Percentiles rank a stretch among this genome's conserved stretches.
Evolutionary conservation across 2,329 filamentous ascomycete genomes (phyloP).

Genomic region (Myrmaecium sp.): DNA sequence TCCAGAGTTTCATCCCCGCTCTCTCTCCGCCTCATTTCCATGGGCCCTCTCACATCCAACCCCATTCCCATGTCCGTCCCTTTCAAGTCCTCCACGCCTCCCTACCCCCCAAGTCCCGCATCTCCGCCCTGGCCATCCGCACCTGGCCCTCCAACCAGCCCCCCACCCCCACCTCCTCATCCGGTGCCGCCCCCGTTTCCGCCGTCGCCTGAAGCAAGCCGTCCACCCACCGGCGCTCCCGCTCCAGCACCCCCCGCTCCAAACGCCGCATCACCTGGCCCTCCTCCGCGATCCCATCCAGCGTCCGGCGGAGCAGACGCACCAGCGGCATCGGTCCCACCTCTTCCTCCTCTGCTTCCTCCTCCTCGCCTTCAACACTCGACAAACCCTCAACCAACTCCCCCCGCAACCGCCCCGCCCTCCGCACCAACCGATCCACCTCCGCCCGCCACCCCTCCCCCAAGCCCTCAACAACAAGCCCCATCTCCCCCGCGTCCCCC

Average conservation of each 20-base stretch:
- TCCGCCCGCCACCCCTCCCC: slow-evolving; percentile 19
- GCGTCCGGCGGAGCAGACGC: too few relatives aligned
- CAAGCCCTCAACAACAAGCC: slow-evolving; percentile 10
- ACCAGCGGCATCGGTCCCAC: too few relatives aligned
- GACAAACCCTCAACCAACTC: slow-evolving; percentile 14
- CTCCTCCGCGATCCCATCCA: slow-evolving; percentile 18
- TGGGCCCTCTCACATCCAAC: too few relatives aligned
- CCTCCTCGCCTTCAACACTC: too few relatives aligned
- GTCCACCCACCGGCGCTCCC: slow-evolving; percentile 20
- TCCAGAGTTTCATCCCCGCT: too few relatives aligned
- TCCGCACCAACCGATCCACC: slow-evolving; percentile 16
- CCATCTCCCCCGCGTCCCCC: slow-evolving; percentile 2
- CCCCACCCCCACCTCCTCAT: not conserved
- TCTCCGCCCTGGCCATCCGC: too few relatives aligned
- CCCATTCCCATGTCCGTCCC: not conserved
- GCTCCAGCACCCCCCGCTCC: slow-evolving; percentile 13
- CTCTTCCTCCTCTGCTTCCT: too few relatives aligned
- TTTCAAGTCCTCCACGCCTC: not conserved
- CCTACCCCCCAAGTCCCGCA: too few relatives aligned
- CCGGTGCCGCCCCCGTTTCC: slow-evolving; percentile 1
- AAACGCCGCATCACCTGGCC: slow-evolving; percentile 17
- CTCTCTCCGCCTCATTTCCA: too few relatives aligned
- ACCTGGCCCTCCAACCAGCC: not conserved
- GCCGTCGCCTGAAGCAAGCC: slow-evolving; percentile 14
- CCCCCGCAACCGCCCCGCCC: slow-evolving; percentile 14